Conservation (phyloP, 768 basidiomycete species). For the Boletales sp. region DNA sequence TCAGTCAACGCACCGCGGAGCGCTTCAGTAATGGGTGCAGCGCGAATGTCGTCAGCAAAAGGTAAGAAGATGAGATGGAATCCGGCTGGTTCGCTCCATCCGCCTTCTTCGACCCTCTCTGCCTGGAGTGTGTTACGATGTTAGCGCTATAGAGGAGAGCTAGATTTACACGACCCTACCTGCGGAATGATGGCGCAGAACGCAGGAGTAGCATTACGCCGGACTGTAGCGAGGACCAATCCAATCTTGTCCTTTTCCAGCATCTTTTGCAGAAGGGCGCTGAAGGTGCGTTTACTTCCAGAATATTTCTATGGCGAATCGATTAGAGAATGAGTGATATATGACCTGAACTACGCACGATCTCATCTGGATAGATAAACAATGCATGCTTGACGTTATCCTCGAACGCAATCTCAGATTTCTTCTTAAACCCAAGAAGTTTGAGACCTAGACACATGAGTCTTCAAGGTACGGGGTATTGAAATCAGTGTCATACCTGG, state of each 20-base stretch:
- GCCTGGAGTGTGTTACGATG: slow-evolving; percentile 39
- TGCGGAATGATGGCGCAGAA: slow-evolving; percentile 90
- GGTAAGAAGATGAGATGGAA: slow-evolving; percentile 93
- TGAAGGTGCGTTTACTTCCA: slow-evolving; percentile 91
- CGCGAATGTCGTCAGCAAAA: slow-evolving; percentile 90
- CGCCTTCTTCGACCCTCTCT: slow-evolving; percentile 65
- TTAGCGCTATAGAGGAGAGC: neutral
- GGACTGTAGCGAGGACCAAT: slow-evolving; percentile 63
- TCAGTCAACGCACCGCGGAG: slow-evolving; percentile 49
- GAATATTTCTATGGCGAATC: slow-evolving; percentile 56
- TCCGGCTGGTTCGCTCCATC: slow-evolving; percentile 82
- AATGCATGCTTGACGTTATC: slow-evolving; percentile 80
- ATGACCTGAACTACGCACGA: slow-evolving; percentile 42
- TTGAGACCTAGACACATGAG: slow-evolving; percentile 58
- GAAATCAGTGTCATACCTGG: slow-evolving; percentile 47
- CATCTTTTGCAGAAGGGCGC: slow-evolving; percentile 81
- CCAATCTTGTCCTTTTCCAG: slow-evolving; percentile 78
- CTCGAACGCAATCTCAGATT: slow-evolving; percentile 64
- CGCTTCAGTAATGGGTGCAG: slow-evolving; percentile 64
- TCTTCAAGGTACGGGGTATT: neutral
- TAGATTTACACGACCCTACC: slow-evolving; percentile 37
- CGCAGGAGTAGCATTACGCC: slow-evolving; percentile 68
- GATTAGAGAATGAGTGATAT: neutral
- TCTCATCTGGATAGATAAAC: slow-evolving; percentile 82
- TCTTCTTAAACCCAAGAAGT: slow-evolving; percentile 64